Evolutionary conservation across 768 basidiomycete genomes (phyloP), one percentile per base, ranked within the genome.

Genomic region (Tylopilus subfusipes): DNA sequence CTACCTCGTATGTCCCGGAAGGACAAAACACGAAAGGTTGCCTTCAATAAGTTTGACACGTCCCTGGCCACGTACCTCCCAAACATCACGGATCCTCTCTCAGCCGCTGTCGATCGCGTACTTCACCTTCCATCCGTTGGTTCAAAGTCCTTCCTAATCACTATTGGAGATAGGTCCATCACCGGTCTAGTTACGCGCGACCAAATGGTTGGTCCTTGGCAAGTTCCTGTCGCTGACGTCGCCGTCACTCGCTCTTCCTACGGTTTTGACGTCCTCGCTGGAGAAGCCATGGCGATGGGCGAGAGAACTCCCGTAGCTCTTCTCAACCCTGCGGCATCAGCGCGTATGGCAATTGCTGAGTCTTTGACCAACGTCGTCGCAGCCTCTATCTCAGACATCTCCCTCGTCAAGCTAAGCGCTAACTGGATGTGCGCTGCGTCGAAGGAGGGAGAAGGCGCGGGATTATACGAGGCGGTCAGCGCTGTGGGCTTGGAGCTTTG

Each of bases 371-470:
- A 98, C 72, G 78, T 98, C 55, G 83, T 82, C 0, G 94, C 97
- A 6, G 85, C 95, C 1, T 79, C 82, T 45, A 74, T 95, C 38
- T 81, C 82, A 4, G 79, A 82, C 24, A 75, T 98, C 31, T 77
- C 79, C 3, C 76, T 79, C 53, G 83, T 97, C 64, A 99, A 99
- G 73, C 79, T 99, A n/a, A 95, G 93, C 59, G 96, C 96, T 43
- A 99, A 99, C 71, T 99, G 97, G 97, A 99, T 99, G 97, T 93
- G 90, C 55, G 94, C 95, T 4, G 92, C 96, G 6, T 86, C 85
- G 10, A 89, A 89, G 67, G 77, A 84, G 63, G 88, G 95, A 42
- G 96, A 98, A 66, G 96, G 96, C 12, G 85, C 85, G 0, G 86
- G 80, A 12, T 77, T 99, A 52, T 98, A 96, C 70, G 90, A 88